Evolutionary conservation across 169 alveolate genomes (phyloP), one percentile per base, ranked within the genome.

Genomic region (Eimeria maxima): DNA sequence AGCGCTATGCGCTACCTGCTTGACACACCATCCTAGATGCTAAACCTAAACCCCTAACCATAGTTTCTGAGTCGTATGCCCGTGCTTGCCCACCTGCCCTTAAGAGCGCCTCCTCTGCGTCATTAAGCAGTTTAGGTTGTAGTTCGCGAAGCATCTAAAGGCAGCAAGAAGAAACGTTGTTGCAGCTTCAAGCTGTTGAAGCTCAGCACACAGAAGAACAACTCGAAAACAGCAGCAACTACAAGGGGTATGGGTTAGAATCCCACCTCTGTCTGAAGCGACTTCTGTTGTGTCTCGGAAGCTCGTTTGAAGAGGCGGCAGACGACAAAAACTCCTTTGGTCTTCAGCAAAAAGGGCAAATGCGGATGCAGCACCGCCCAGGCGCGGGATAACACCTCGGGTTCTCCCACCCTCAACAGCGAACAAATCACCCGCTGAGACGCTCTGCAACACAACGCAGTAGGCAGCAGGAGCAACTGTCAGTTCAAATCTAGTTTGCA

Each of bases 81-180:
- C 42, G 0, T 11, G 84, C n/a, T 0, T 38, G 89, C 89, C 38
- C 24, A 78, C 89, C 89, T 24, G 89, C 22, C 67, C 50, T 78
- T 3, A 42, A 7, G 22, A 78, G 67, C 10, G 89, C 57, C 24
- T 53, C 89, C 89, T 78, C 89, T 29, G 89, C 89, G 89, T 18
- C 47, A 13, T 18, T 42, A 5, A 78, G 89, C 10, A 29, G 7
- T 60, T 78, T 78, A 11, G 27, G 67, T 53, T 78, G 67, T 14
- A 78, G 89, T n/a, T 65, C 67, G 42, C 24, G 13, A 8, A 27
- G 57, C 60, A 78, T 44, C 89, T 78, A 65, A 22, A 44, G 67
- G 50, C 38, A 44, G 16, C 89, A 78, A 42, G n/a, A 3, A 53
- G 60, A 11, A 14, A 53, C 10, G 60, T 14, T 11, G 16, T 53